Evolutionary conservation across 2,329 filamentous ascomycete species (phyloP), one percentile per base, ranked within the genome.

Genomic region (Penicillium occitanis): DNA sequence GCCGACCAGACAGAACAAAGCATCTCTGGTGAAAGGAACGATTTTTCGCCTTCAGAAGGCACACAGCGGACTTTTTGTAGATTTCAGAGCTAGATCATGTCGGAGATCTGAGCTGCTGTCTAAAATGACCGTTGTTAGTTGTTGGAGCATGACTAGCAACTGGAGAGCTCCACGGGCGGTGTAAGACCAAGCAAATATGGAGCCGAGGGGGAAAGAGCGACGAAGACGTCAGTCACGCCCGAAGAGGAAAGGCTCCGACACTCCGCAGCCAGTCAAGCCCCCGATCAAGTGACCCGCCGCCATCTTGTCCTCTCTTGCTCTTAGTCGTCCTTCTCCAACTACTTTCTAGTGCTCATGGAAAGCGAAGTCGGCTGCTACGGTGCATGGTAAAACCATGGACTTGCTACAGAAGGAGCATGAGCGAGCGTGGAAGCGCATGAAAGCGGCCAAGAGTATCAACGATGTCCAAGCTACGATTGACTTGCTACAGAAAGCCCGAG

Each of bases 381-480:
- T 46, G 53, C 42, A 40, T 61, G 44, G 62, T 51, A 55, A 66
- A 71, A 71, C 69, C 61, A 89, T 89, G 87, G 87, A 89, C 71
- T 78, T 82, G 66, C 82, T 97, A 70, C 86, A 91, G 76, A 88
- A 88, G 72, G 92, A 96, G 75, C 86, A 95, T 70, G 85, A 88
- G 70, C 87, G 88, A 72, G 87, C 96, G 67, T 86, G 87, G 72
- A 88, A 86, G 74, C 88, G 86, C 69, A 87, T 88, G 37, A 90
- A 89, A 73, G 85, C 93, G 53, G 86, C 86, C 3, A 86, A 90
- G 65, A 89, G 89, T 46, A 88, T 96, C 66, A 81, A 87, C 40
- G 89, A 96, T 84, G 90, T 96, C 19, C 92, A 98, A 75, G 86
- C 87, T 67, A 90, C 93, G 46, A 92, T 99, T 71, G 87, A 92